Conservation (phyloP, 2,329 filamentous ascomycete genomes). For the Penicillium sp. region DNA sequence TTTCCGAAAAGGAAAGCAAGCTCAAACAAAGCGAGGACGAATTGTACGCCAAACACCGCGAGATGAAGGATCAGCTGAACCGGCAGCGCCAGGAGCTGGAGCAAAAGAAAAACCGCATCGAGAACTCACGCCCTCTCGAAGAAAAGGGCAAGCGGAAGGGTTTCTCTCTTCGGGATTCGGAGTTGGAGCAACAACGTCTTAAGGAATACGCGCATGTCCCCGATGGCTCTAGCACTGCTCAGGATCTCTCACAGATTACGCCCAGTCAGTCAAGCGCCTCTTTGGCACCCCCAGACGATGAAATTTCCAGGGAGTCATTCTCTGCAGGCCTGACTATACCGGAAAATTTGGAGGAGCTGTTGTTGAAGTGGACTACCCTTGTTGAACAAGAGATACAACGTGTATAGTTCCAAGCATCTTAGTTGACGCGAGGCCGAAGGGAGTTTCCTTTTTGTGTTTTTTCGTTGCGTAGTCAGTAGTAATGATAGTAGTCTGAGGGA, state of each 20-base stretch:
- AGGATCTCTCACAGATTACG: no score
- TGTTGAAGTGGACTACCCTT: constrained; percentile 5
- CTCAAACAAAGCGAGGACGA: constrained; percentile 99
- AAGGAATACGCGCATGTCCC: no score
- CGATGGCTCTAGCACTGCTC: no score
- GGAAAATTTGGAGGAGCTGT: neutral
- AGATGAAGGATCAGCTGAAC: constrained; percentile 99
- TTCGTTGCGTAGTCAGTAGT: no score
- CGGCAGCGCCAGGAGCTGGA: constrained; percentile 92
- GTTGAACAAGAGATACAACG: neutral
- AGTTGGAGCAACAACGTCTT: no score
- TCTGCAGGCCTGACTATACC: neutral
- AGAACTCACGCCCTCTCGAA: constrained; percentile 93
- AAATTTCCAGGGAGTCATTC: neutral
- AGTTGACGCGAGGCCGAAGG: neutral
- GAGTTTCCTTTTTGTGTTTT: no score
- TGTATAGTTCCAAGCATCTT: neutral
- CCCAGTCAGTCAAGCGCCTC: no score
- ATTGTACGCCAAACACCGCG: constrained; percentile 93
- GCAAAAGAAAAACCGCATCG: constrained; percentile 95
- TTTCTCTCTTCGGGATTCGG: constrained; percentile 98
- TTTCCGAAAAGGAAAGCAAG: constrained; percentile 99
- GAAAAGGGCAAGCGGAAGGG: constrained; percentile 99
- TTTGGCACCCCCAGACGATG: no score
- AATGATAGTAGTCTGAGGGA: no score